Base-by-base conservation (phyloP, 2,329 filamentous ascomycete genomes). In the Alternaria longipes region DNA sequence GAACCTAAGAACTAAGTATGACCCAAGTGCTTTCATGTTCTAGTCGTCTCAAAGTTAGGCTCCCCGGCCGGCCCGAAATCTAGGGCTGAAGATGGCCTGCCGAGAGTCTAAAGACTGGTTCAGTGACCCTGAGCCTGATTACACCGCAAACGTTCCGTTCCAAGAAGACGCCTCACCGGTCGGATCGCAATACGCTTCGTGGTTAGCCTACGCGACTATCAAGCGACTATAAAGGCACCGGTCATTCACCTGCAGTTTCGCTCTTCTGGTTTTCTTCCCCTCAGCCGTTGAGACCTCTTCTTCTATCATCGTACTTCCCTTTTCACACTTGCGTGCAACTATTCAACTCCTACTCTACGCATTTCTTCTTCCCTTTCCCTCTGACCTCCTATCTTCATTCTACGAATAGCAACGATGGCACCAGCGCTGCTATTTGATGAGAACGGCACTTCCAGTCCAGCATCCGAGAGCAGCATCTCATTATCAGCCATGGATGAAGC, bases 141-240 rank as follows among this genome's bases (percentile, higher is more conserved):
- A 55, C 52, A 54, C 56, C 45, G 34, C 56, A 52, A 59, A 62
- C 59, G 50, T 41, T 50, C 50, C 56, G 47, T 50, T 38, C 52
- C 56, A 56, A 55, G 41, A 54, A 38, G 32, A 56, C 40, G 53
- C 49, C 54, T 64, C 56, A 59, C 49, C 53, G 56, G 53, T 62
- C 59, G 58, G 53, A 42, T 20, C 56, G 26, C 56, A 53, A 41
- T 26, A 34, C 34, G 46, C 40, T 46, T 41, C 57, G 51, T 60
- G 55, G 58, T 54, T 61, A 63, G 58, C 32, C 26, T 47, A 52
- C 9, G 54, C 46, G 36, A 36, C 44, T 62, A 64, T 66, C 60
- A 64, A 66, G 54, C 46, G 36, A 36, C 40, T 66, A 66, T 66
- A 66, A 66, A 66, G 55, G 28, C 44, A 47, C 32, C 40, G 20